A percentile compares a stretch with the other conserved stretches of the same genome.
These are phyloP conservation scores for Candida morakotiae DNA, from an alignment of 805 yeast genomes.

Conservation along the genomic window DNA sequence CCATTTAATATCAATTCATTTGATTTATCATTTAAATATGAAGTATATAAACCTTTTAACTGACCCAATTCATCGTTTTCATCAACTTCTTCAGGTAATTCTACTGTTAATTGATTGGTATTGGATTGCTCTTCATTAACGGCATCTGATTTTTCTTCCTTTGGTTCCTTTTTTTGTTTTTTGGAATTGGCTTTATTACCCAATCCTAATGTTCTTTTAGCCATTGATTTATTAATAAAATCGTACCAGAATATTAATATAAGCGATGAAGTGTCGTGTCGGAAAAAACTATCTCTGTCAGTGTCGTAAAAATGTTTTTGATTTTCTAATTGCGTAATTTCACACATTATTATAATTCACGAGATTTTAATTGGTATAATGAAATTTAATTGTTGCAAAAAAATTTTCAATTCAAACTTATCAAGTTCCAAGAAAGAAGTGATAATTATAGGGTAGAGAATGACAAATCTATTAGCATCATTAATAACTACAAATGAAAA, in stretches of 20 bases:
- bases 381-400: not conserved
- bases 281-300: no score
- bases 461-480: conserved; percentile 32
- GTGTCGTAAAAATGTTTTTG: not conserved
- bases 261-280: not conserved
- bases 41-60: conserved; percentile 65
- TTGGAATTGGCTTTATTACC: conserved; percentile 46
- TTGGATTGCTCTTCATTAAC: conserved; percentile 3
- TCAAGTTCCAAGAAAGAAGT: no score
- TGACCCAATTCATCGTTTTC: conserved; percentile 80
- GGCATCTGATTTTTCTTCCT: no score
- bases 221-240: conserved; percentile 12
- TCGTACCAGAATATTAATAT: not conserved
- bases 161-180: conserved; percentile 34
- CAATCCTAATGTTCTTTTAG: conserved; percentile 36
- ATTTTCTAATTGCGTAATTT: conserved; percentile 6
- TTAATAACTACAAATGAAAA: conserved; percentile 45
- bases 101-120: conserved; percentile 44
- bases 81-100: conserved; percentile 64
- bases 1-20: conserved; percentile 72
- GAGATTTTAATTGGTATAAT: not conserved
- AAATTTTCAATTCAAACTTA: not conserved
- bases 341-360: conserved; percentile 5
- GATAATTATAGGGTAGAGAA: conserved; percentile 2
- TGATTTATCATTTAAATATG: conserved; percentile 57